A percentile compares a stretch with the other conserved stretches of the same genome.
Conservation (phyloP, 2,329 filamentous ascomycete species). For the Aureobasidium sp. region DNA sequence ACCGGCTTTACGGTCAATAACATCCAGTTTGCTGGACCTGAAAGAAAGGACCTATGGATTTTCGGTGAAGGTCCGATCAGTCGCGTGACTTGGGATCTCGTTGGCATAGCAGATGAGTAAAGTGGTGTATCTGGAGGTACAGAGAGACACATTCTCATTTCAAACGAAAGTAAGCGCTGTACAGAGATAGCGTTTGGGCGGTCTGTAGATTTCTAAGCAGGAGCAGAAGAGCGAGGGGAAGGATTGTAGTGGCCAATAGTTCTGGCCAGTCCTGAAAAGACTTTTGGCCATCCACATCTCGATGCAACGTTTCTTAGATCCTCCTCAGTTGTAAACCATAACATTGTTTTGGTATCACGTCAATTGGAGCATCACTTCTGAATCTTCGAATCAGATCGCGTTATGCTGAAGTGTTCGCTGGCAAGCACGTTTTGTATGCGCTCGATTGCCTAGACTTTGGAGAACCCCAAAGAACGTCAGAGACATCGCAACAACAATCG, state of each 20-base stretch:
- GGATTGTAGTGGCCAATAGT: neutral
- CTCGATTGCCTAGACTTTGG: neutral
- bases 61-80: slow-evolving; percentile 18
- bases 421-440: neutral
- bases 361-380: too few relatives aligned
- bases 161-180: neutral
- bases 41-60: slow-evolving; percentile 17
- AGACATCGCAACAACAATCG: neutral
- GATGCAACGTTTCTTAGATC: neutral
- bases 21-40: slow-evolving; percentile 18
- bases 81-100: slow-evolving; percentile 10
- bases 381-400: too few relatives aligned
- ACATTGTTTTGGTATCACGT: neutral
- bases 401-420: neutral
- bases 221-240: neutral
- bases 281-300: neutral
- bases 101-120: neutral
- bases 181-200: neutral
- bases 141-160: too few relatives aligned
- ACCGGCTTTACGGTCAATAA: slow-evolving; percentile 18
- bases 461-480: neutral
- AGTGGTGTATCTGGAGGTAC: neutral
- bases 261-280: neutral
- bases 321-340: neutral
- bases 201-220: neutral